A percentile compares a stretch with the other conserved stretches of the same genome.
Evolutionary conservation across 495 filamentous ascomycete genomes (phyloP).

Genomic region (Parathielavia appendiculata): DNA sequence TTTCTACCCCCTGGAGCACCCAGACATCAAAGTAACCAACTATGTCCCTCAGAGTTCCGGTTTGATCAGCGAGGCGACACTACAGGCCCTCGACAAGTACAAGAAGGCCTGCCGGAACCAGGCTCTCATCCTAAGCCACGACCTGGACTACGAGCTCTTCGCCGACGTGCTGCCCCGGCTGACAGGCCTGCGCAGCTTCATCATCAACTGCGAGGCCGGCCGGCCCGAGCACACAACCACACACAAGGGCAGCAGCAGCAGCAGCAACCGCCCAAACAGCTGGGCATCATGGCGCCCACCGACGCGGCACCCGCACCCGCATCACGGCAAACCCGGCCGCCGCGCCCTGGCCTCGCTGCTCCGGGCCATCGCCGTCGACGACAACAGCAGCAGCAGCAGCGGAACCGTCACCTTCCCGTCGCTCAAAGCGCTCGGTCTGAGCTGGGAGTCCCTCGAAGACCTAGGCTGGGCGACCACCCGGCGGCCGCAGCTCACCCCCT

Average conservation of each 20-base stretch:
- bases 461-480: too few relatives aligned
- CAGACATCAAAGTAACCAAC: background rate
- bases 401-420: background rate
- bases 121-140: background rate
- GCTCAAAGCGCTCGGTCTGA: background rate
- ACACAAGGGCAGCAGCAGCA: background rate
- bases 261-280: background rate
- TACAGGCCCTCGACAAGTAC: background rate
- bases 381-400: too few relatives aligned
- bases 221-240: background rate
- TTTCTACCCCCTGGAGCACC: background rate
- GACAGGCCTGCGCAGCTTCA: background rate
- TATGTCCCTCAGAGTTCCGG: background rate
- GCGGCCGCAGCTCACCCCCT: too few relatives aligned
- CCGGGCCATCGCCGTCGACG: background rate
- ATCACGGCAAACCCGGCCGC: background rate
- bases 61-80: background rate
- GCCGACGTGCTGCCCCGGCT: constrained; percentile 2
- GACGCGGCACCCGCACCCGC: background rate
- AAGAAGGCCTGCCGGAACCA: background rate
- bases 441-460: too few relatives aligned
- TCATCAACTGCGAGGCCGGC: background rate
- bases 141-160: background rate
- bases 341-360: background rate
- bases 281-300: background rate